Evolutionary conservation across 306 rosid species (phyloP).

Genomic region (Ochetophila trinervis): DNA sequence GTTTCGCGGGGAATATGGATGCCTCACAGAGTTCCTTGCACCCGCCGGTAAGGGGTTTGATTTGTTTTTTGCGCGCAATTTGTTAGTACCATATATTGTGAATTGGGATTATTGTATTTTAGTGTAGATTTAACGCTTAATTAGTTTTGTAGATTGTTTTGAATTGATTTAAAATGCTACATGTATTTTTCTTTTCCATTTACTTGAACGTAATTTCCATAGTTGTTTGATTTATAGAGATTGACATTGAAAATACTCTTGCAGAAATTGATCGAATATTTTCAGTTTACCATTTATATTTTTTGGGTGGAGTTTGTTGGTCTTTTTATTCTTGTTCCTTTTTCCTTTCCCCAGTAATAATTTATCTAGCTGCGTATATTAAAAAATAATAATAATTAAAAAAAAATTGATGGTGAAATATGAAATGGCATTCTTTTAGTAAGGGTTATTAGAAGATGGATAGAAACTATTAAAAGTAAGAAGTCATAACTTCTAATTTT

Average conservation of each 20-base stretch:
- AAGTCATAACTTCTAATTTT: not conserved
- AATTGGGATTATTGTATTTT: not conserved
- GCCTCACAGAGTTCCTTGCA: slow-evolving; percentile 22
- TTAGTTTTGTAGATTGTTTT: not conserved
- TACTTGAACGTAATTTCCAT: not conserved
- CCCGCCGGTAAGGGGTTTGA: slow-evolving; percentile 23
- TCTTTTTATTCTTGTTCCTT: too few relatives aligned
- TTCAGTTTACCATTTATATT: too few relatives aligned
- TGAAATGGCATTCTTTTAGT: too few relatives aligned
- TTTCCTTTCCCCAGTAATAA: too few relatives aligned
- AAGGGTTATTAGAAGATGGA: too few relatives aligned
- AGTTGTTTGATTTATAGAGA: not conserved
- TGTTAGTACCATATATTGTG: not conserved
- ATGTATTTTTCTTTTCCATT: not conserved
- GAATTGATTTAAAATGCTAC: not conserved
- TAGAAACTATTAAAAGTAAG: too few relatives aligned
- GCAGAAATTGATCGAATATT: too few relatives aligned
- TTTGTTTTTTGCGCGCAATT: not conserved
- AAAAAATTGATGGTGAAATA: too few relatives aligned
- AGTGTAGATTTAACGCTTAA: not conserved
- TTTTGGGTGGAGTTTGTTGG: too few relatives aligned
- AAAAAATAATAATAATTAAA: too few relatives aligned
- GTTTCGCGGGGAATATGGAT: slow-evolving; percentile 20
- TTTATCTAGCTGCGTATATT: too few relatives aligned
- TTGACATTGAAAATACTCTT: too few relatives aligned